Evolutionary conservation across 345 rosid species (phyloP).

Genomic region (Hibiscus mutabilis): DNA sequence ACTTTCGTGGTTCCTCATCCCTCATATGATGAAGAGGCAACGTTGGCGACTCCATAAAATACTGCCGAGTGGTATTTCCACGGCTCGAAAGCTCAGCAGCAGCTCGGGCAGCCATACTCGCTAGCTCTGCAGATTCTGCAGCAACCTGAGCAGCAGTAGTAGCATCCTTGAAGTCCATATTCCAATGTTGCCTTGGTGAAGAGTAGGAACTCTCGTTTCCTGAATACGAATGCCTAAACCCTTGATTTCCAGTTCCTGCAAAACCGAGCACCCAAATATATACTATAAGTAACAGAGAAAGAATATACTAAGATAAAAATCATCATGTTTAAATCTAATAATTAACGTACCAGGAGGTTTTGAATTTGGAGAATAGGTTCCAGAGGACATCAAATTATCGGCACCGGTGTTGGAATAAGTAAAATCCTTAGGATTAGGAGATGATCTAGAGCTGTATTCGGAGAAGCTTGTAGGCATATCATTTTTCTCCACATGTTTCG

Average conservation of each 20-base stretch:
- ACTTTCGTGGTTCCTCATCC: not conserved
- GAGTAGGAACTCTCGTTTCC: constrained; percentile 25
- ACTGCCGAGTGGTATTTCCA: constrained; percentile 35
- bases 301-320: not conserved
- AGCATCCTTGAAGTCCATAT: constrained; percentile 78
- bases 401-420: constrained; percentile 21
- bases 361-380: constrained; percentile 23
- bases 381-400: constrained; percentile 13
- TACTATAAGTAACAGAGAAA: not conserved
- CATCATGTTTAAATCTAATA: constrained; percentile 2
- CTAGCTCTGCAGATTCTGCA: constrained; percentile 97
- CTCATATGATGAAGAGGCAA: constrained; percentile 24
- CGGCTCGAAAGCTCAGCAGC: constrained; percentile 87
- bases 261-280: not conserved
- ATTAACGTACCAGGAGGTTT: constrained; percentile 35
- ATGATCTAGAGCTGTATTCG: constrained; percentile 26
- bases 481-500: constrained; percentile 24
- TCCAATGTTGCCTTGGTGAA: constrained; percentile 40
- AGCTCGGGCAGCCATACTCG: constrained; percentile 92
- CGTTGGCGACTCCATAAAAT: constrained; percentile 31
- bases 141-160: constrained; percentile 91
- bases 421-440: constrained; percentile 31
- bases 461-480: constrained; percentile 23
- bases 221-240: constrained; percentile 30
- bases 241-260: constrained; percentile 40